These are phyloP conservation scores for Yamadazyma triangularis DNA, from an alignment of 1,139 yeast genomes.

Conservation along the genomic window DNA sequence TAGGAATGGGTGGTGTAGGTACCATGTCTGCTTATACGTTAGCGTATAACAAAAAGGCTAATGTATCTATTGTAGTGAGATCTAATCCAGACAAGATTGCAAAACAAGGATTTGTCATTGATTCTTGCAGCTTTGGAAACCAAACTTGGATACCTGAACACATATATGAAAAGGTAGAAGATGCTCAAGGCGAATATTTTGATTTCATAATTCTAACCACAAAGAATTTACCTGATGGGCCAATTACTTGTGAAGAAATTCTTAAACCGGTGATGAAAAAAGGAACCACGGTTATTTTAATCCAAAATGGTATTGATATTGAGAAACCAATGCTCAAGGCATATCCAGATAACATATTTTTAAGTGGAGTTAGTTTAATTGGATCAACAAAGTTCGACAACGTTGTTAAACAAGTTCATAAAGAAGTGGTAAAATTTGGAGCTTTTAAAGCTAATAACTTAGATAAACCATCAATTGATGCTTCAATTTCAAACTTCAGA, in stretches of 20 bases:
- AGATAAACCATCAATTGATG: slow-evolving; percentile 5
- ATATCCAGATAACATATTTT: slow-evolving; percentile 54
- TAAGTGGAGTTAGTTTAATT: slow-evolving; percentile 69
- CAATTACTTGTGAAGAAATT: slow-evolving; percentile 52
- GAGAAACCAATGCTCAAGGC: slow-evolving; percentile 55
- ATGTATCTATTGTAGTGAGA: slow-evolving; percentile 60
- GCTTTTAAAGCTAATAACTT: slow-evolving; percentile 30
- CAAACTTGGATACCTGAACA: slow-evolving; percentile 53
- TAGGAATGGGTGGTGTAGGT: slow-evolving; percentile 61
- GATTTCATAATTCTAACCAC: slow-evolving; percentile 68
- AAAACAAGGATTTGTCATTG: slow-evolving; percentile 52
- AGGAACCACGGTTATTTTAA: slow-evolving; percentile 52
- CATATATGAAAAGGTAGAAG: slow-evolving; percentile 37
- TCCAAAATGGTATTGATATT: slow-evolving; percentile 75
- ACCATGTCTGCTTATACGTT: slow-evolving; percentile 62
- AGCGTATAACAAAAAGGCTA: slow-evolving; percentile 36
- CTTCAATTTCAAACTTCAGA: slow-evolving; percentile 19
- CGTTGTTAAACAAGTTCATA: slow-evolving; percentile 51
- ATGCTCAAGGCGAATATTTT: slow-evolving; percentile 49
- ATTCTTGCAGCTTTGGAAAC: slow-evolving; percentile 59
- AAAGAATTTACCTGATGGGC: slow-evolving; percentile 68
- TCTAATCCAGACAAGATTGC: slow-evolving; percentile 58
- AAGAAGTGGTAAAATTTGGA: slow-evolving; percentile 54
- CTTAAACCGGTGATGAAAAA: slow-evolving; percentile 51
- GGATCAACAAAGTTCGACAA: slow-evolving; percentile 53